Conservation (phyloP, 176 grass and related monocot genomes). For the Carex kokanica region DNA sequence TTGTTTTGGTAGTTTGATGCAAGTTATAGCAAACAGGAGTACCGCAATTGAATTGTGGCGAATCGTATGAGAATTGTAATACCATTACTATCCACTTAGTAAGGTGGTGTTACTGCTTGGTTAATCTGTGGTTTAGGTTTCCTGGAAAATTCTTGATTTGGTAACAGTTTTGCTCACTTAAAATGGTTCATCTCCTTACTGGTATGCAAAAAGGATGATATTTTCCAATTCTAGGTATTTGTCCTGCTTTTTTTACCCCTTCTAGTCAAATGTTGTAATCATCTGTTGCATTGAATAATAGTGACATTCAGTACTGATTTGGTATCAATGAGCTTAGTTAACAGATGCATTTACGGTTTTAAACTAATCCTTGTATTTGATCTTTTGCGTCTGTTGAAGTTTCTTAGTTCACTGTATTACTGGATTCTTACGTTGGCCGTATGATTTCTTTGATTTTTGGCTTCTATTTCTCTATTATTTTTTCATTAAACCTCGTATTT, state of each 20-base stretch:
- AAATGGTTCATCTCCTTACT: neutral
- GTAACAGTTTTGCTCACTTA: neutral
- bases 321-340: neutral
- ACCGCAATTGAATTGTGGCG: no score
- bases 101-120: neutral
- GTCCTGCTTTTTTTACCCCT: neutral
- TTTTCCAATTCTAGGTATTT: neutral
- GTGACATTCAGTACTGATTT: neutral
- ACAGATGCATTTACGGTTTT: neutral
- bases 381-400: neutral
- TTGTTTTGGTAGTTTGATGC: no score
- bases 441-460: neutral
- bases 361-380: neutral
- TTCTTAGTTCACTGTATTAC: neutral
- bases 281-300: neutral
- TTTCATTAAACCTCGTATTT: neutral
- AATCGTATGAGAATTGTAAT: no score
- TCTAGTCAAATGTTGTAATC: neutral
- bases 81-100: no score
- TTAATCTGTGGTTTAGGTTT: neutral
- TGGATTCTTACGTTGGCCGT: neutral
- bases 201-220: no score
- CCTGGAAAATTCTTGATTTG: neutral
- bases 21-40: no score
- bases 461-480: neutral